Conservation (phyloP, 306 rosid genomes). For the Pyrus bretschneideri region DNA sequence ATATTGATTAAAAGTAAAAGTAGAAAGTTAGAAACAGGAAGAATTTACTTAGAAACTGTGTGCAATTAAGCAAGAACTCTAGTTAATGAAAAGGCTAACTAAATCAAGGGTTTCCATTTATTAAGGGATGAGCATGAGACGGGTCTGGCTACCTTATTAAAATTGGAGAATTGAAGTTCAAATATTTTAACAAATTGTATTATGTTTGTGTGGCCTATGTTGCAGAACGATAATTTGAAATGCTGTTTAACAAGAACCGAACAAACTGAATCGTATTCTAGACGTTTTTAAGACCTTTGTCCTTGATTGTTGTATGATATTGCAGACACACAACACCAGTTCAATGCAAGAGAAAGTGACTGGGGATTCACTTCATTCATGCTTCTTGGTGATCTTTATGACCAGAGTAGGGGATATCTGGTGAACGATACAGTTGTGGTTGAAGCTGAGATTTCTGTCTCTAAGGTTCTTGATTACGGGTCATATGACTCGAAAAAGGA, state of each 20-base stretch:
- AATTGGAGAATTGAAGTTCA: not conserved
- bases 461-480: slow-evolving; percentile 75
- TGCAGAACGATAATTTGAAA: not conserved
- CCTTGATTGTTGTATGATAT: slow-evolving; percentile 18
- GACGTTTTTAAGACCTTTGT: not conserved
- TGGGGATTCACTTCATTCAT: slow-evolving; percentile 90
- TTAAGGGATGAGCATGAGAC: not conserved
- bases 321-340: slow-evolving; percentile 82
- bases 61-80: not conserved
- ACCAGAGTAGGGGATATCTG: slow-evolving; percentile 66
- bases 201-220: not conserved
- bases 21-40: not conserved
- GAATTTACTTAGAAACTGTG: not conserved
- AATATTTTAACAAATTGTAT: not conserved
- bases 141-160: not conserved
- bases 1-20: not conserved
- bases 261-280: not conserved
- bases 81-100: not conserved
- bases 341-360: slow-evolving; percentile 81
- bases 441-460: slow-evolving; percentile 85
- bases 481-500: slow-evolving; percentile 88
- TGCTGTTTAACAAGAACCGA: not conserved
- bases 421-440: slow-evolving; percentile 61
- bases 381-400: slow-evolving; percentile 80
- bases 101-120: not conserved